Evolutionary conservation across 2,329 filamentous ascomycete genomes (phyloP).

Genomic region (Colletotrichum spinosum): DNA sequence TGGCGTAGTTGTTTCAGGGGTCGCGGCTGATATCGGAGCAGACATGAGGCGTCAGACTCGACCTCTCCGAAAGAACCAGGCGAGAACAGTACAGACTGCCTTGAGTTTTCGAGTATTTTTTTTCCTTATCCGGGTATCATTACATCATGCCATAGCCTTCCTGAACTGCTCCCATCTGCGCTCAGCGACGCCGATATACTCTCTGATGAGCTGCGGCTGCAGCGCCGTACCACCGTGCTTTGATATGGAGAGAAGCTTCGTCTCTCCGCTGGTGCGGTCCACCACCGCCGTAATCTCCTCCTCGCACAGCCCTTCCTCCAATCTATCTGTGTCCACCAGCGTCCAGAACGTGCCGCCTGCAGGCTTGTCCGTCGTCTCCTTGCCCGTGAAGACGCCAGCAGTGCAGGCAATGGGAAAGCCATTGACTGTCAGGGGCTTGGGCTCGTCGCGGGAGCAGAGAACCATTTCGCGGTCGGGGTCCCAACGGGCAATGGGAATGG

Average conservation of each 20-base stretch:
- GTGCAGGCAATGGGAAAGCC: constrained; percentile 81
- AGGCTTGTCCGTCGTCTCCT: constrained; percentile 60
- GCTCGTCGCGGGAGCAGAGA: constrained; percentile 74
- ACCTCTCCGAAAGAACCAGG: no score
- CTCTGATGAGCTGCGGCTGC: constrained; percentile 70
- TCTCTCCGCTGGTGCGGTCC: constrained; percentile 66
- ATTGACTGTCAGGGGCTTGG: constrained; percentile 67
- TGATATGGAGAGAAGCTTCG: constrained; percentile 77
- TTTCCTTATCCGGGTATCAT: constrained; percentile 42
- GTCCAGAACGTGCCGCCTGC: constrained; percentile 74
- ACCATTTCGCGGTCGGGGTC: constrained; percentile 84
- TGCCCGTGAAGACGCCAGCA: constrained; percentile 81
- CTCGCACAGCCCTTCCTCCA: constrained; percentile 87
- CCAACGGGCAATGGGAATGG: constrained; percentile 83
- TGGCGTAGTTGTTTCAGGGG: no score
- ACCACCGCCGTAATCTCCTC: constrained; percentile 88
- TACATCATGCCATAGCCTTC: constrained; percentile 53
- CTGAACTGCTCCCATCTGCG: constrained; percentile 70
- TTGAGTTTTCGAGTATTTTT: constrained; percentile 1
- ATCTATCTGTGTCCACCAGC: constrained; percentile 86
- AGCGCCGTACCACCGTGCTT: constrained; percentile 84
- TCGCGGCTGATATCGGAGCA: no score
- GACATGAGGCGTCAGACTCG: no score
- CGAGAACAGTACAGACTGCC: background rate
- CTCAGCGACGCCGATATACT: constrained; percentile 69